phyloP scores from a whole-genome alignment of 2,329 filamentous ascomycete species.

The Penicillium sp. region DNA sequence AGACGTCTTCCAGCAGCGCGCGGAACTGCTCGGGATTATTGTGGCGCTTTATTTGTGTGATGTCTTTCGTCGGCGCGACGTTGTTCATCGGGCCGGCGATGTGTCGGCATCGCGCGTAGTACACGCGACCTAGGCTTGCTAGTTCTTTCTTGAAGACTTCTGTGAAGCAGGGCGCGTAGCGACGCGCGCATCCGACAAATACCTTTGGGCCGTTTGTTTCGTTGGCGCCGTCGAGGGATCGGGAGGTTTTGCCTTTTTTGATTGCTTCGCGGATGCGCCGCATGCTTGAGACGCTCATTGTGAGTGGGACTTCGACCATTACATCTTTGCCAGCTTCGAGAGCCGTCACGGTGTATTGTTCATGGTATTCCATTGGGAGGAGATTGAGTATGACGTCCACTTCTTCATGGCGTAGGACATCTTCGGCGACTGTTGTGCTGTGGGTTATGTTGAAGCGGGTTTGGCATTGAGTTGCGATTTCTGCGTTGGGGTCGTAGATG shows the following conservation, averaged over 20 bases:
- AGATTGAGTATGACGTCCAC: constrained; percentile 51
- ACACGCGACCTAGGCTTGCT: constrained; percentile 50
- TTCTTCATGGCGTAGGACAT: constrained; percentile 50
- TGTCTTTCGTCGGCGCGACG: not conserved
- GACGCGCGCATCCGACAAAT: constrained; percentile 61
- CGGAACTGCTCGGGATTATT: constrained; percentile 9
- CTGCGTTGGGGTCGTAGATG: constrained; percentile 47
- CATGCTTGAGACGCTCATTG: constrained; percentile 49
- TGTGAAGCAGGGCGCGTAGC: constrained; percentile 58
- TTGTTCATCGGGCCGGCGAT: constrained; percentile 52
- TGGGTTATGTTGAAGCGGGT: constrained; percentile 20
- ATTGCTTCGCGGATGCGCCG: constrained; percentile 49
- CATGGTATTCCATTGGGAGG: constrained; percentile 57
- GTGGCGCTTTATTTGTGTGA: not conserved
- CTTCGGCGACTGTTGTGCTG: constrained; percentile 38
- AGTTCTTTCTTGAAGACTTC: constrained; percentile 55
- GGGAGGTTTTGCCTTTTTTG: constrained; percentile 7
- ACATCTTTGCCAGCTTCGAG: constrained; percentile 56
- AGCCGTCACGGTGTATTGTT: constrained; percentile 51
- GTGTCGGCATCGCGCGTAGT: constrained; percentile 54
- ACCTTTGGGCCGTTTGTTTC: constrained; percentile 44
- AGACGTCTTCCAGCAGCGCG: constrained; percentile 28
- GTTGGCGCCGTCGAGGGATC: constrained; percentile 33
- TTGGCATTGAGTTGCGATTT: constrained; percentile 7
- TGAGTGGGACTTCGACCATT: constrained; percentile 60